A percentile compares a stretch with the other conserved stretches of the same genome.
Evolutionary conservation across 192 early-diverging fungal species (phyloP).

Genomic region (Gonapodya sp.): DNA sequence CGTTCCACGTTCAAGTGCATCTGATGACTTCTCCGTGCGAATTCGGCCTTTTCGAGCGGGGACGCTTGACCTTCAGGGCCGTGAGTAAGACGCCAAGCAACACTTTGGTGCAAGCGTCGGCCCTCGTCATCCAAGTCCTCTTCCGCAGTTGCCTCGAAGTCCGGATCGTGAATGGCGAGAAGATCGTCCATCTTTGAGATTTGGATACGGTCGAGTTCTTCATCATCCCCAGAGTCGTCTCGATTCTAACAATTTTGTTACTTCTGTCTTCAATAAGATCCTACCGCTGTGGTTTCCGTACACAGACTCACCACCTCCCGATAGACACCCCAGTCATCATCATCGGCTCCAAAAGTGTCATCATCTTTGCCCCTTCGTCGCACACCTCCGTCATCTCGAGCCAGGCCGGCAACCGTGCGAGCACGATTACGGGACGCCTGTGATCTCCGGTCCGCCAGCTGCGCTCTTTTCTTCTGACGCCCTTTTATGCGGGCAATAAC

Average conservation of each 20-base stretch:
- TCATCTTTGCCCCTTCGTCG: constrained; percentile 43
- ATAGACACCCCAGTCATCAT: constrained; percentile 88
- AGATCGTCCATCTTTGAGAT: constrained; percentile 62
- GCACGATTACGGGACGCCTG: constrained; percentile 76
- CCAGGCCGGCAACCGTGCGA: constrained; percentile 76
- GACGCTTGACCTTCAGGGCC: not conserved
- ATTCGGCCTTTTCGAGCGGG: constrained; percentile 12
- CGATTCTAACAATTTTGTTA: constrained; percentile 29
- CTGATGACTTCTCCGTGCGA: constrained; percentile 61
- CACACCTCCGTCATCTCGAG: constrained; percentile 30
- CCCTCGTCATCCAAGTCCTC: constrained; percentile 53
- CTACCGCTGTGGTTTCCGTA: not conserved
- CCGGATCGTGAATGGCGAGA: constrained; percentile 61
- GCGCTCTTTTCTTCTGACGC: constrained; percentile 54
- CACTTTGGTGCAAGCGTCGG: not conserved
- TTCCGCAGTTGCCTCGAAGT: constrained; percentile 49
- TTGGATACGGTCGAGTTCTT: constrained; percentile 59
- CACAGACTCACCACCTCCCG: constrained; percentile 63
- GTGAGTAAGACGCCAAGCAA: not conserved
- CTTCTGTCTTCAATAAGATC: not conserved
- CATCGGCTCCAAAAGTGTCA: constrained; percentile 89
- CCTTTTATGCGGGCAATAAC: constrained; percentile 63
- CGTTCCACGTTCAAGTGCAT: constrained; percentile 87
- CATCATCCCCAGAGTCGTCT: constrained; percentile 74
- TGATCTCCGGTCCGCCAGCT: constrained; percentile 78